Evolutionary conservation across 2,329 filamentous ascomycete genomes (phyloP).

Genomic region (Fusarium pseudograminearum): DNA sequence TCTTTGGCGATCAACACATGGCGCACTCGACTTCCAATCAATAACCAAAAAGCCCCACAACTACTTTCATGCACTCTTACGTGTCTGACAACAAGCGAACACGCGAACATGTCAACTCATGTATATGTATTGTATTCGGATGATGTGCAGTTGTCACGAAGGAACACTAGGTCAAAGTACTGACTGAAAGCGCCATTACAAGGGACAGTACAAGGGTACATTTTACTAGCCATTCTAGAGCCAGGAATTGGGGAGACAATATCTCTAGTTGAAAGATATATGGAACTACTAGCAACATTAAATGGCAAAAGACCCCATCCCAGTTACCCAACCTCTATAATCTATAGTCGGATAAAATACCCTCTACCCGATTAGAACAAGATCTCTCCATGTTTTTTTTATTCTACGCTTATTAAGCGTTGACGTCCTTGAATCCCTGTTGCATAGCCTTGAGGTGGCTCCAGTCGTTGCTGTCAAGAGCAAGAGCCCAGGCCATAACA

Average conservation of each 20-base stretch:
- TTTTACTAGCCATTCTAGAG: background rate
- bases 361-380: background rate
- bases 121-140: background rate
- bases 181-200: no score
- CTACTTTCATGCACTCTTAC: constrained; percentile 21
- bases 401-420: background rate
- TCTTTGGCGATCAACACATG: constrained; percentile 9
- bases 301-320: background rate
- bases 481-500: constrained; percentile 66
- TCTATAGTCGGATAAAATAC: background rate
- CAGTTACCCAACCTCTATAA: background rate
- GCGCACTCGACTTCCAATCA: constrained; percentile 25
- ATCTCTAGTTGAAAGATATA: background rate
- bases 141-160: background rate
- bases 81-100: constrained; percentile 21
- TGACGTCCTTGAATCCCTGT: constrained; percentile 22
- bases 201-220: no score
- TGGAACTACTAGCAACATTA: background rate
- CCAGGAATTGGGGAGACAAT: background rate
- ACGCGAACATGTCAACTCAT: background rate
- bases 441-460: constrained; percentile 59
- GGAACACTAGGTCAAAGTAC: no score
- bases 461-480: constrained; percentile 60
- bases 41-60: background rate
- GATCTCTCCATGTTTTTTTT: background rate